Base-by-base conservation (phyloP, 352 stramenopile genomes). In the Phytophthora multivora region DNA sequence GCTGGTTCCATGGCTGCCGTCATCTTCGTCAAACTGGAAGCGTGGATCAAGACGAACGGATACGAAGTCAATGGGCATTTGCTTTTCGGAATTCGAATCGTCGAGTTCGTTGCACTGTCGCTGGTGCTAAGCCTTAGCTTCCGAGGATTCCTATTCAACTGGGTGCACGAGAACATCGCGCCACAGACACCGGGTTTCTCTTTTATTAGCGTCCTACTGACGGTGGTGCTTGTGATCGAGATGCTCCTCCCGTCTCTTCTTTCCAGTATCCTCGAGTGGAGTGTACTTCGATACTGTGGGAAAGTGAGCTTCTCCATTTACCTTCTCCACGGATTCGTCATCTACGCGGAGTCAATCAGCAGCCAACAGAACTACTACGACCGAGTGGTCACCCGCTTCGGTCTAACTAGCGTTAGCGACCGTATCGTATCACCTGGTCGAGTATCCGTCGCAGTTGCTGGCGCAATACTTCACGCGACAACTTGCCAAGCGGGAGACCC, bases 231-330 rank as follows among this genome's bases (percentile, higher is more conserved):
- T 19, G 55, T 78, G 36, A 59, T 59, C 8, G 73, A 81, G 59
- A 68, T 81, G 58, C 18, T 81, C 10, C 21, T 60, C 12, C 69
- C 68, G 0, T 73, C 65, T 1, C 33, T 39, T 6, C 6, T 81
- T 1, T 74, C 69, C 4, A 50, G 15, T 5, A 46, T 30, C 1
- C 28, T 64, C 2, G 47, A 64, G 39, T 64, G 56, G 56, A 64
- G 19, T 21, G 39, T 33, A 18, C 18, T 77, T 11, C 48, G 51
- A 11, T 79, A 71, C 51, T 69, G 56, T 8, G 73, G 73, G 19
- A 79, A 82, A 33, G 46, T 82, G 40, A 79, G 73, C 38, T 82
- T 71, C 47, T 79, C 73, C 0, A 66, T 79, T 43, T 82, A 79
- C 21, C 36, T 82, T 23, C 59, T 82, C 2, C 73, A 82, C 41